Evolutionary conservation across 345 rosid species (phyloP), one percentile per base, ranked within the genome.

Genomic region (Rhodamnia argentea): DNA sequence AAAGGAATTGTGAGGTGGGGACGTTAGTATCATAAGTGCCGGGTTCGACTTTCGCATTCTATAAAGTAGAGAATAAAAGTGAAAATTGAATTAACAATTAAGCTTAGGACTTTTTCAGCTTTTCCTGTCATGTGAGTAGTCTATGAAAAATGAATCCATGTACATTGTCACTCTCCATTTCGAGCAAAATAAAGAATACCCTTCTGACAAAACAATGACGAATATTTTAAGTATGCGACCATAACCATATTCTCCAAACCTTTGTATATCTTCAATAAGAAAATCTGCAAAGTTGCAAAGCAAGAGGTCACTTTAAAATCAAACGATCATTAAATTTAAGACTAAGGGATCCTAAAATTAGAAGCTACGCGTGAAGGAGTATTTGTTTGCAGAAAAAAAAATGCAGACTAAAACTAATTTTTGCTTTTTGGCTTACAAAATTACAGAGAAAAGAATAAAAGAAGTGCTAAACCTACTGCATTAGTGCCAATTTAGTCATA

Each of bases 21-120:
- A 47, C 11, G 51, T 50, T 10, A 50, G 12, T 50, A 50, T 10
- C 12, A 50, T 50, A 50, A 12, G 12, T 10, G 11, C 3, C 12
- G 12, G 12, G 0, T 50, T 50, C 3, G 51, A 10, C 13, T 50
- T 12, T 0, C 51, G 12, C 51, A 3, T 3, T 50, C 3, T 0
- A 3, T 50, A 50, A 50, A 50, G 51, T 50, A 11, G 12, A 10
- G 3, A 50, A 12, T 12, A 50, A 50, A 47, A 47, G 51, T 50
- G 3, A 10, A 1, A 50, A 50, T 3, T 10, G 51, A 10, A 50
- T 50, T 50, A 50, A 50, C 3, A 50, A 50, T 50, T 50, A 50
- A 50, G 2, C 10, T 50, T 10, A 50, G 0, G 51, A 50, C 0
- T 50, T 50, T 50, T 50, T 50, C 10, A 3, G 13, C 51, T 10